Evolutionary conservation across 2,329 filamentous ascomycete species (phyloP), one percentile per base, ranked within the genome.

Genomic region (Trichophyton mentagrophytes): DNA sequence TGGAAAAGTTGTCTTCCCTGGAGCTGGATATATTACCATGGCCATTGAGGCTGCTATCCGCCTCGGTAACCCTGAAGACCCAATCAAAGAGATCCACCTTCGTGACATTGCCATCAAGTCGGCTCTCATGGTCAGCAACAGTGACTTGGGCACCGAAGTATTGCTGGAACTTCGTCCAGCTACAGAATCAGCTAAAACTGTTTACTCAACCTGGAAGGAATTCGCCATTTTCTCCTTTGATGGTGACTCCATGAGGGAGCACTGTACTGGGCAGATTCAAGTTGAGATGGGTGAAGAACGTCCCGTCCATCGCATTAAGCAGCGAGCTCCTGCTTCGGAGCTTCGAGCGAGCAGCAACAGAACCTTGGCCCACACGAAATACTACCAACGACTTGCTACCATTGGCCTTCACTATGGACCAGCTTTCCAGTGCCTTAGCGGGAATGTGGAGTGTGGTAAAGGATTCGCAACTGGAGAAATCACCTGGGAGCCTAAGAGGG

Each of bases 221-320:
- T 69, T 68, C 57, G 61, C 60, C 13, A 63, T 69, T 27, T 66
- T 61, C 44, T 67, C 64, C 30, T 65, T 61, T 47, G 63, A 65
- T 57, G 64, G 63, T 17, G 60, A 61, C 40, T 60, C 59, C 20
- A 42, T 58, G 38, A 58, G 56, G 22, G 65, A 67, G 51, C 65
- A 68, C 58, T 68, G 67, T 56, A 61, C 61, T 30, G 67, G 67
- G 27, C 60, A 64, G 7, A 64, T 68, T 13, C 60, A 62, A 8
- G 60, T 66, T 20, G 65, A 66, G 44, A 57, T 61, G 27, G 66
- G 66, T 17, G 15, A 38, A 11, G 61, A 65, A 17, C 53, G 44
- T 2, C 53, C 63, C 9, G 46, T 65, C 36, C 59, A 65, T 15
- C 57, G 56, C 25, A 44, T 61, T 27, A 59, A 61, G 6, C 46